Evolutionary conservation across 139 green algal species (phyloP), one percentile per base, ranked within the genome.

Genomic region (Gonium pectorale): DNA sequence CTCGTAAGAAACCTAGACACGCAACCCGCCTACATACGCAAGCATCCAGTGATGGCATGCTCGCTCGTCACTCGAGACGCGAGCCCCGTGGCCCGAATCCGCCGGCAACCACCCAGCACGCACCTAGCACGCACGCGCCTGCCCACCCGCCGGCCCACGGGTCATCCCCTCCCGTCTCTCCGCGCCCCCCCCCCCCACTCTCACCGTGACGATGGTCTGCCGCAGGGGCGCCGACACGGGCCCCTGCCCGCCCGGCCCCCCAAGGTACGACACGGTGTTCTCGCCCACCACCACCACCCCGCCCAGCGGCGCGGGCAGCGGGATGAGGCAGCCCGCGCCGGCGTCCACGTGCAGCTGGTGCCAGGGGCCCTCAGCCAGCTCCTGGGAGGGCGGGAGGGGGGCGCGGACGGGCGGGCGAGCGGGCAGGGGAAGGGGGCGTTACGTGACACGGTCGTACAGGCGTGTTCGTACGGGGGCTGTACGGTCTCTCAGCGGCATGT

Each of bases 271-370:
- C 38, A 99, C 90, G 26, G 91, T 90, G 71, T 89, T 90, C 90
- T 98, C 95, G 21, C 97, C 97, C 62, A 99, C 78, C 26, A 99
- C 91, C 21, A 99, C 86, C 7, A 89, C 93, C 7, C 95, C 96
- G 33, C 97, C 96, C 29, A 96, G 54, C 3, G 94, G 94, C 15
- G 83, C 29, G 26, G 96, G 94, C 67, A 99, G 90, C 1, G 97
- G 90, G 44, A 99, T 97, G 27, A 99, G 81, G 41, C 96, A 83
- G 33, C 64, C 81, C 5, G 93, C 92, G 19, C 93, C 95, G 0
- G 75, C 63, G 68, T 99, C 97, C 19, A 98, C 69, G 87, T 98
- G 95, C n/a, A 67, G 75, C 67, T 98, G 93, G 31, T 52, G 66
- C 94, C 93, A 98, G 27, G 96, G 93, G 15, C 93, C 93, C 15